A percentile compares a stretch with the other conserved stretches of the same genome.
Evolutionary conservation across 1,284 basidiomycete genomes (phyloP).

Genomic region (Ceratobasidium sp.): DNA sequence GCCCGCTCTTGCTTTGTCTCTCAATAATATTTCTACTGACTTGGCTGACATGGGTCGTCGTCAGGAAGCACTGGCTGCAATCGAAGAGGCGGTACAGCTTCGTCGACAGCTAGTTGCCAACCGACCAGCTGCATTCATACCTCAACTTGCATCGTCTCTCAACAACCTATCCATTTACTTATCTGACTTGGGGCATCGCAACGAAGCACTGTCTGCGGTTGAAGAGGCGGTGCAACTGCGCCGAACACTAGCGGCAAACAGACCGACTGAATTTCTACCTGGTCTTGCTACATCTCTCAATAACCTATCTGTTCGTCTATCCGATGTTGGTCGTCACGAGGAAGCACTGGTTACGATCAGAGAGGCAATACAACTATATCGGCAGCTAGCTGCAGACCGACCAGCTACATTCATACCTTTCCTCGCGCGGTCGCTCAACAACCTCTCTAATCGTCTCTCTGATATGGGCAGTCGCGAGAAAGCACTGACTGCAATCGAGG

Average conservation of each 20-base stretch:
- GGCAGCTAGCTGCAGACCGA: too few relatives aligned
- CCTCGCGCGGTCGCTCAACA: too few relatives aligned
- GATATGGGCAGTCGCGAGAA: background rate
- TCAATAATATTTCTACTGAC: background rate
- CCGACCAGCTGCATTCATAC: constrained; percentile 1
- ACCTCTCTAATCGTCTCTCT: constrained; percentile 20
- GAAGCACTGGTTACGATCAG: too few relatives aligned
- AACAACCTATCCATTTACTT: background rate
- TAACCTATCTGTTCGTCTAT: too few relatives aligned
- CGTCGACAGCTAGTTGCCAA: background rate
- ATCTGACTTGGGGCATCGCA: background rate
- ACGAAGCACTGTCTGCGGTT: background rate
- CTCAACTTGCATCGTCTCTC: constrained; percentile 16
- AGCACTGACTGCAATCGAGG: constrained; percentile 20
- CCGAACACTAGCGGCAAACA: constrained; percentile 3
- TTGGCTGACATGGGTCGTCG: constrained; percentile 2
- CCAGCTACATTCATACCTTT: too few relatives aligned
- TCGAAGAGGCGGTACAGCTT: constrained; percentile 17
- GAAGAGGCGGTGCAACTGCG: background rate
- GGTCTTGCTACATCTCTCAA: constrained; percentile 16
- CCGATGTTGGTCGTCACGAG: too few relatives aligned
- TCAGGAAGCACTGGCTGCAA: background rate
- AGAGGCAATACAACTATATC: too few relatives aligned
- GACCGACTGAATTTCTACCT: background rate
- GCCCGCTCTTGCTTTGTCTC: constrained; percentile 7